These are phyloP conservation scores for Bipolaris bicolor DNA, from an alignment of 2,329 filamentous ascomycete species.

Conservation along the genomic window DNA sequence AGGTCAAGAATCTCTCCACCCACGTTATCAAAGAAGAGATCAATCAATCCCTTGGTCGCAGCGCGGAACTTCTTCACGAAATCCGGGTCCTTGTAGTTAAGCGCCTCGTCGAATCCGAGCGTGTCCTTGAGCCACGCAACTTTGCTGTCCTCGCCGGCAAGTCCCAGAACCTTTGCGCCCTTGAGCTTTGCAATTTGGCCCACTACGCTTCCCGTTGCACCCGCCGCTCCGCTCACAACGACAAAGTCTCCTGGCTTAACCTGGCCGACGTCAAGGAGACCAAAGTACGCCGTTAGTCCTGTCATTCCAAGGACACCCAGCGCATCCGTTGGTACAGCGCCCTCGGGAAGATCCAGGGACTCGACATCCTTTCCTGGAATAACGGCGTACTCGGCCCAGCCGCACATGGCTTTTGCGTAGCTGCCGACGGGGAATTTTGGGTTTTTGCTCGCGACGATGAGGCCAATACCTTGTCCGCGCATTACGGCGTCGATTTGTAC, in stretches of 20 bases:
- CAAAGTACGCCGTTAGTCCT: slow-evolving; percentile 77
- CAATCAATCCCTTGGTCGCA: slow-evolving; percentile 57
- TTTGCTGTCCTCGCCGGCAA: slow-evolving; percentile 61
- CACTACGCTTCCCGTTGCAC: slow-evolving; percentile 76
- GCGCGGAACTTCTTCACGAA: slow-evolving; percentile 57
- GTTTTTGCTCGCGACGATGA: slow-evolving; percentile 67
- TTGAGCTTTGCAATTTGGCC: slow-evolving; percentile 80
- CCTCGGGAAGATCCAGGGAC: slow-evolving; percentile 53
- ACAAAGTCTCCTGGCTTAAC: slow-evolving; percentile 74
- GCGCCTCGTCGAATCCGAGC: slow-evolving; percentile 60
- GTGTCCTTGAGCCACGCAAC: slow-evolving; percentile 61
- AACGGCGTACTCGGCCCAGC: slow-evolving; percentile 72
- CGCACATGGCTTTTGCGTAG: slow-evolving; percentile 60
- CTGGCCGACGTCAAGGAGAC: slow-evolving; percentile 71
- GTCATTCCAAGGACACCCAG: slow-evolving; percentile 63
- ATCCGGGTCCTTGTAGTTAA: slow-evolving; percentile 61
- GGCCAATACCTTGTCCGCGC: slow-evolving; percentile 67
- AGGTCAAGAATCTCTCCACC: slow-evolving; percentile 58
- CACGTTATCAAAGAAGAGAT: slow-evolving; percentile 61
- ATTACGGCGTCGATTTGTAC: slow-evolving; percentile 72
- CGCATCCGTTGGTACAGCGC: slow-evolving; percentile 63
- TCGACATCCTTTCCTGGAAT: slow-evolving; percentile 59
- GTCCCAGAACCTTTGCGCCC: slow-evolving; percentile 60
- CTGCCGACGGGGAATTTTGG: slow-evolving; percentile 62
- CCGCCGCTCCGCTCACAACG: slow-evolving; percentile 78